Conservation (phyloP, 2,329 filamentous ascomycete species). For the Cyphellophora attinorum region DNA sequence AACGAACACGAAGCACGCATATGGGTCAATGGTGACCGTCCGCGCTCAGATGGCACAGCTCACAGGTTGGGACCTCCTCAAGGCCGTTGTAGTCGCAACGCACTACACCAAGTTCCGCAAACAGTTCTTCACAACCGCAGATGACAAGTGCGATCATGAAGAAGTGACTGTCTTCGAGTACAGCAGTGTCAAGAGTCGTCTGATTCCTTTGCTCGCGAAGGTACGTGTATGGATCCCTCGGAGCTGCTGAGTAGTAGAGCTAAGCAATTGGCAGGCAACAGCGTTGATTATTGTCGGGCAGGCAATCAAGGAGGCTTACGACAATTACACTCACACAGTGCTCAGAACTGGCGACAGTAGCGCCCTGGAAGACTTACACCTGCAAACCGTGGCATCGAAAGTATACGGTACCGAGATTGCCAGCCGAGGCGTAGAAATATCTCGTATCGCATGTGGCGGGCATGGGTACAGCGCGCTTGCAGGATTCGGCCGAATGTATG, state of each 20-base stretch:
- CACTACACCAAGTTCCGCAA: conserved; percentile 23
- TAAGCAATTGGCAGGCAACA: conserved; percentile 5
- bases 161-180: conserved; percentile 18
- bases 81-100: conserved; percentile 25
- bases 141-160: neutral
- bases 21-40: conserved; percentile 25
- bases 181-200: conserved; percentile 16
- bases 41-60: conserved; percentile 21
- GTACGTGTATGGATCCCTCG: too few relatives aligned
- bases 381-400: conserved; percentile 17
- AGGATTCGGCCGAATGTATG: conserved; percentile 12
- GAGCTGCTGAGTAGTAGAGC: too few relatives aligned
- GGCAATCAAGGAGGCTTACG: conserved; percentile 16
- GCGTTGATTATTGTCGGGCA: conserved; percentile 16
- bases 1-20: conserved; percentile 24
- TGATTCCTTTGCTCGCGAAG: conserved; percentile 17
- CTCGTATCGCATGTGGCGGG: conserved; percentile 14
- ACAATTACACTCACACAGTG: conserved; percentile 14
- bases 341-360: conserved; percentile 16
- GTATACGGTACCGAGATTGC: conserved; percentile 15
- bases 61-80: conserved; percentile 21
- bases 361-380: conserved; percentile 16
- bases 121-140: conserved; percentile 17
- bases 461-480: conserved; percentile 10
- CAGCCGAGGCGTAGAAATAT: conserved; percentile 13